Base-by-base conservation (phyloP, 768 basidiomycete genomes). In the Punctularia strigosozonata region DNA sequence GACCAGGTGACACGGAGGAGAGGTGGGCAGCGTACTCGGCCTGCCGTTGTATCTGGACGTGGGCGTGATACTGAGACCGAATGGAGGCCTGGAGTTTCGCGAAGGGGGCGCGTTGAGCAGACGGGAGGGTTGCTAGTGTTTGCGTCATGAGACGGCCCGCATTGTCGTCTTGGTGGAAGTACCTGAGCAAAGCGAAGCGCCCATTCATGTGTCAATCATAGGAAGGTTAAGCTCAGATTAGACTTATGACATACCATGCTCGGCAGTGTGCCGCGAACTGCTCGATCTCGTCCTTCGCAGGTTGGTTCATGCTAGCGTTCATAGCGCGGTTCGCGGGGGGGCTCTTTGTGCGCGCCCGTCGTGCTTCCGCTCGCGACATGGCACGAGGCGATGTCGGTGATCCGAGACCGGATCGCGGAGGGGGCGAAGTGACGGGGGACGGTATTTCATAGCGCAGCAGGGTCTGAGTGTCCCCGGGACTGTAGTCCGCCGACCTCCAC, bases 21-120 rank as follows among this genome's bases (percentile, higher is more conserved):
- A 94, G 61, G 49, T 88, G 80, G 22, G 89, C 90, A 54, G 75
- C 83, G 57, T 88, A 89, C 52, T 91, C 88, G 14, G 87, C 80
- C 42, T 79, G 74, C 37, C 80, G 68, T 25, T 87, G 70, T 25
- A 75, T 72, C 45, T 80, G 80, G 46, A 88, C 71, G 43, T 77
- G 83, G 36, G 78, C 75, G 57, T 94, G 90, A 51, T 80, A 91
- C 32, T 79, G 78, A 28, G 87, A 77, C 31, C 90, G 78, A 20
- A 91, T 80, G 15, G 83, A 83, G 1, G 88, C 81, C 55, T 94
- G 90, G 15, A 92, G 59, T 42, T 85, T 77, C 17, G 86, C 81
- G 56, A 82, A 94, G 1, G 85, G 80, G 6, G 89, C 86, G 41
- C 85, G 80, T 48, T 92, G 88, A 1, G 84, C 78, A 2, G 87